These are phyloP conservation scores for Omphalotus guepiniiformis DNA, from an alignment of 768 basidiomycete genomes.

Conservation along the genomic window DNA sequence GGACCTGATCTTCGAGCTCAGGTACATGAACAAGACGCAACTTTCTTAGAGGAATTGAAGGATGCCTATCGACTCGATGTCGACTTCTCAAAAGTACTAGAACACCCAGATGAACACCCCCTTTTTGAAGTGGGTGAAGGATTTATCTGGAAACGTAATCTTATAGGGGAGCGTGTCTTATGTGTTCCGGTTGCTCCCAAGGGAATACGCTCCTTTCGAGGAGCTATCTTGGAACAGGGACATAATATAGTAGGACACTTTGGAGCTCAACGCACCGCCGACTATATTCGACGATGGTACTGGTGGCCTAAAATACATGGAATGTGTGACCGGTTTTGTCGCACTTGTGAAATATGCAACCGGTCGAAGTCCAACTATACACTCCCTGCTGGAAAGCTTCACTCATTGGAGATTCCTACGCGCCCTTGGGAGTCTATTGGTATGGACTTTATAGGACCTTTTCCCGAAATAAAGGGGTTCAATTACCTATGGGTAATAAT, in stretches of 20 bases:
- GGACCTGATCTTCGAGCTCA: background rate
- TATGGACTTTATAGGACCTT: slow-evolving; percentile 23
- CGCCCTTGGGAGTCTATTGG: slow-evolving; percentile 20
- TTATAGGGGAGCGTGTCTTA: background rate
- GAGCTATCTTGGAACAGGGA: background rate
- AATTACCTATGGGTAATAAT: slow-evolving; percentile 19
- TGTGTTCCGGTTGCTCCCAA: background rate
- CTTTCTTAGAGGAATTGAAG: background rate
- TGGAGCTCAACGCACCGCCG: slow-evolving; percentile 17
- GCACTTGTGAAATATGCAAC: background rate
- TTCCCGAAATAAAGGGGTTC: slow-evolving; percentile 19
- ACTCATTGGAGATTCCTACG: slow-evolving; percentile 13
- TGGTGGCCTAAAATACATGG: slow-evolving; percentile 14
- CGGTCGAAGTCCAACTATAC: background rate
- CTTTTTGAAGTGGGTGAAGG: background rate
- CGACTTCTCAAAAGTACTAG: background rate
- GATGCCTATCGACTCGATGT: background rate
- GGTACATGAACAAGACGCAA: background rate
- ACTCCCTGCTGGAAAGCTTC: slow-evolving; percentile 11
- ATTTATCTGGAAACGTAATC: background rate
- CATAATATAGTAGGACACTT: slow-evolving; percentile 21
- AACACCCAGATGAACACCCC: background rate
- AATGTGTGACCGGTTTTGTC: background rate
- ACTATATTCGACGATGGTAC: slow-evolving; percentile 21
- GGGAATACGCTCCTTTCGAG: background rate